Conservation (phyloP, 495 filamentous ascomycete genomes). For the Hypoxylon crocopeplum region DNA sequence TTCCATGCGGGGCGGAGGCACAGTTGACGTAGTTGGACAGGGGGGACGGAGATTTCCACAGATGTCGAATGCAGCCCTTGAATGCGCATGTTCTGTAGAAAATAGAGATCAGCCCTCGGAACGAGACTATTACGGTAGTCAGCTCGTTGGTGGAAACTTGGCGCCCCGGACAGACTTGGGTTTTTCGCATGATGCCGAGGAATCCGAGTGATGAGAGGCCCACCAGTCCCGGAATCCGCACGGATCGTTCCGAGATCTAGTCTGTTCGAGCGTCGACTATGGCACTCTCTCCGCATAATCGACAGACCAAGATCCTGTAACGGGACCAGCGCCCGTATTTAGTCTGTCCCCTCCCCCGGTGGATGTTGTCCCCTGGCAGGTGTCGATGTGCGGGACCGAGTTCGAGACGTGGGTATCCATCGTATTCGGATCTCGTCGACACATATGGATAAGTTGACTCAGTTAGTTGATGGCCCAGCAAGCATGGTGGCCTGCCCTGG, state of each 20-base stretch:
- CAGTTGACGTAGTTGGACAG: constrained; percentile 11
- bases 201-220: neutral
- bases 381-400: no score
- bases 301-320: no score
- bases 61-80: constrained; percentile 6
- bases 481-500: neutral
- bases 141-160: constrained; percentile 20
- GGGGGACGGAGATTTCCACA: neutral
- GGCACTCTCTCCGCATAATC: no score
- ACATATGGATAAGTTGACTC: neutral
- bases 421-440: constrained; percentile 25
- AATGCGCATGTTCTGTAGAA: neutral
- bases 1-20: constrained; percentile 12
- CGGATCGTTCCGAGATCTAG: constrained; percentile 15
- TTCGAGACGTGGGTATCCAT: no score
- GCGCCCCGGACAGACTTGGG: neutral
- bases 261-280: neutral
- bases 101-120: constrained; percentile 24
- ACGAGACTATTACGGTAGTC: constrained; percentile 17
- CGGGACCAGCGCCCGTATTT: no score
- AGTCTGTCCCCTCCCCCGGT: no score
- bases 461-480: neutral
- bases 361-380: no score
- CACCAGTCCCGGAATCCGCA: constrained; percentile 8
- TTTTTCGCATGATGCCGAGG: neutral